Base-by-base conservation (phyloP, 306 rosid species). In the Prunus mongolica region DNA sequence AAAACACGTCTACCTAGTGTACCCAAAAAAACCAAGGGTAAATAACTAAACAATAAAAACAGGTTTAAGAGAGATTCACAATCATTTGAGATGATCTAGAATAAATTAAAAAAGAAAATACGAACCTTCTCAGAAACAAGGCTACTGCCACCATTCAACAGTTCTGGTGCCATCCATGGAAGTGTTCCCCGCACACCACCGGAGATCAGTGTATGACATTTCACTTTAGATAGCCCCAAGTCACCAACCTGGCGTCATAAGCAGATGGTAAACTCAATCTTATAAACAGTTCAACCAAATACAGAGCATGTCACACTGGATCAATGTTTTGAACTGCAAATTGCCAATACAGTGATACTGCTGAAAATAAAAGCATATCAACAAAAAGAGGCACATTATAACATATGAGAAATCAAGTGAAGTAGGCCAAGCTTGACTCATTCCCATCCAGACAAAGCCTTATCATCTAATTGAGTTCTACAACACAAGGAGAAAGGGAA, bases 101-200 rank as follows among this genome's bases (percentile, higher is more conserved):
- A 12, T 27, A 41, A 68, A 65, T 20, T 25, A 8, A 20, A 4
- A 18, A 41, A 70, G 11, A 49, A 44, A 81, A 61, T 47, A 78
- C 72, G 72, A 72, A 93, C 98, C 97, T 93, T 93, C 83, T 91
- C 98, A 46, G 97, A 93, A 38, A 93, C 98, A 78, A 89, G 92
- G 89, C 89, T 91, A 64, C 97, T 91, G 77, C 96, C 91, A 75
- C 98, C 98, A 61, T 91, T 93, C 86, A 93, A 79, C 73, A 93
- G 89, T 77, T 93, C 98, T 2, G 97, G 96, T 45, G 98, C 98
- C 97, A 93, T 93, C 98, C 98, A 89, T 1, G 97, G 98, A 61
- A 93, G 91, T 54, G 97, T 91, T 83, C 97, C 96, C 67, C 98
- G 88, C 83, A 93, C 98, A 72, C 98, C 97, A 8, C 96, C 98